Evolutionary conservation across 2,329 filamentous ascomycete species (phyloP).

Genomic region (Hymenoscyphus salicellus): DNA sequence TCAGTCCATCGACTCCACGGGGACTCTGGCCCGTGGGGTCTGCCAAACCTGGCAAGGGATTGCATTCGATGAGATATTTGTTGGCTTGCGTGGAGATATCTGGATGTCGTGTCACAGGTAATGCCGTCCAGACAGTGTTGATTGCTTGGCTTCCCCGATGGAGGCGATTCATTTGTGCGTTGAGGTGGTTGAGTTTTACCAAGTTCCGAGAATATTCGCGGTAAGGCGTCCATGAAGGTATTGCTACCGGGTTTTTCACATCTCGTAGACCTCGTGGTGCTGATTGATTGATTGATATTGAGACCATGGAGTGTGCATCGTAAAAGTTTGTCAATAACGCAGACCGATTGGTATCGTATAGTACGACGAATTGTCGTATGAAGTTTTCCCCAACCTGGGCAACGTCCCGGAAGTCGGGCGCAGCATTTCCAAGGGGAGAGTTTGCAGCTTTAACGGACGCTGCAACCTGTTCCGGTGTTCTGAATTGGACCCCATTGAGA

Average conservation of each 20-base stretch:
- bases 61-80: constrained; percentile 82
- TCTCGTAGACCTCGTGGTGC: constrained; percentile 45
- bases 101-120: constrained; percentile 74
- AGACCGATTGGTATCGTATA: constrained; percentile 70
- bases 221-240: constrained; percentile 68
- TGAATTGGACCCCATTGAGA: constrained; percentile 71
- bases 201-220: constrained; percentile 78
- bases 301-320: constrained; percentile 72
- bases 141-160: constrained; percentile 65
- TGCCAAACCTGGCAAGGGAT: constrained; percentile 66
- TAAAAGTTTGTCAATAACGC: constrained; percentile 66
- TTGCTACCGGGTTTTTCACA: constrained; percentile 39
- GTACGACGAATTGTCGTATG: constrained; percentile 67
- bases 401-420: constrained; percentile 71
- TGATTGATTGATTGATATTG: constrained; percentile 67
- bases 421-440: constrained; percentile 59
- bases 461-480: constrained; percentile 67
- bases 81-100: constrained; percentile 62
- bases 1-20: constrained; percentile 71
- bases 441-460: constrained; percentile 47
- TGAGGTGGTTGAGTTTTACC: constrained; percentile 60
- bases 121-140: constrained; percentile 61
- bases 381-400: constrained; percentile 73
- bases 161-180: constrained; percentile 61
- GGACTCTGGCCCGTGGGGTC: constrained; percentile 64